Percentiles rank a stretch among this genome's conserved stretches.
phyloP scores from a whole-genome alignment of 148 eudicot species.

The Vaccinium vitisidaea region DNA sequence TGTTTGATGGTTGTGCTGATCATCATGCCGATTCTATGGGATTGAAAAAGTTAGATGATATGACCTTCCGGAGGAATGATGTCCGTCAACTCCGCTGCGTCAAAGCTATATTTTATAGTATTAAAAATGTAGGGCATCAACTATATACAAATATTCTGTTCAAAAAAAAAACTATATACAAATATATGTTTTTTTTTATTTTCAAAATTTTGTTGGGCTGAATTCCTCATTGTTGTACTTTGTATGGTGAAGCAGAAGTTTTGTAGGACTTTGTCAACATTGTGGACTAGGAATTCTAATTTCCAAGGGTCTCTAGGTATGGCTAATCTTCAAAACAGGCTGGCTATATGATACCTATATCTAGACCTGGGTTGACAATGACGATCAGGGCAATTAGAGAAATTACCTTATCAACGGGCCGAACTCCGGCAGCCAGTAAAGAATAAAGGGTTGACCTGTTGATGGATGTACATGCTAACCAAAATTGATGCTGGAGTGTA shows the following conservation, averaged over 20 bases:
- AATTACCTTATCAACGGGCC: not conserved
- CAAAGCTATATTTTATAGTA: not conserved
- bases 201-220: not conserved
- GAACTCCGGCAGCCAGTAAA: not conserved
- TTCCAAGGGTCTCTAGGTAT: not conserved
- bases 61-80: not conserved
- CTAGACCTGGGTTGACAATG: not conserved
- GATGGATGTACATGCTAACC: not conserved
- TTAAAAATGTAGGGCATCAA: not conserved
- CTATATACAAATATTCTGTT: no score
- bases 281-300: not conserved
- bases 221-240: not conserved
- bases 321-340: not conserved
- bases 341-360: not conserved
- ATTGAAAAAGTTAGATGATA: not conserved
- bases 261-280: not conserved
- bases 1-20: not conserved
- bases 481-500: not conserved
- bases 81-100: not conserved
- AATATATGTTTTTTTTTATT: no score
- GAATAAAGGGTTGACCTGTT: not conserved
- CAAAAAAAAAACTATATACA: not conserved
- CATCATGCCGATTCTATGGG: not conserved
- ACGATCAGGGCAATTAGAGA: not conserved
- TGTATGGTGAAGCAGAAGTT: not conserved